Percentiles rank a stretch among this genome's conserved stretches.
phyloP scores from a whole-genome alignment of 2,329 filamentous ascomycete genomes.

The Beauveria brongniartii region DNA sequence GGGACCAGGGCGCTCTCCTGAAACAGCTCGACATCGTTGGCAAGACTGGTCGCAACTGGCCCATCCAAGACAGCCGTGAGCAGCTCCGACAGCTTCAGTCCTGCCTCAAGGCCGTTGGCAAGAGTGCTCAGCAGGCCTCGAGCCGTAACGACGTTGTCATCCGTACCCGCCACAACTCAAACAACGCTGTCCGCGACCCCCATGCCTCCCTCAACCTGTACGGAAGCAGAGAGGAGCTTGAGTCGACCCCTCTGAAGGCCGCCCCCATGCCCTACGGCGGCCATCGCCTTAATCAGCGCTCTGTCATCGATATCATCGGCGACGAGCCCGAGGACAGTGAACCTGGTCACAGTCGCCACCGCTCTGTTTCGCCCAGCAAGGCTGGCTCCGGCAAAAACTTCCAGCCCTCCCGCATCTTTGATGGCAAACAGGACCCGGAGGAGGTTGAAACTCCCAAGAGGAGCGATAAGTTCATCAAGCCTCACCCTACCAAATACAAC shows the following conservation, averaged over 20 bases:
- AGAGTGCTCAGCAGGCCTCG: conserved; percentile 23
- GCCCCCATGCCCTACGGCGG: conserved; percentile 56
- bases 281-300: conserved; percentile 55
- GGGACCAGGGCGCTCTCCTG: conserved; percentile 90
- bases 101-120: conserved; percentile 44
- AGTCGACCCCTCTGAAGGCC: conserved; percentile 36
- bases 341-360: conserved; percentile 31
- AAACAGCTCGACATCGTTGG: conserved; percentile 94
- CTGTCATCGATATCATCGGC: conserved; percentile 64
- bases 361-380: conserved; percentile 37
- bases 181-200: conserved; percentile 50
- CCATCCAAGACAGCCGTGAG: conserved; percentile 78
- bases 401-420: conserved; percentile 56
- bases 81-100: conserved; percentile 69
- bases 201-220: conserved; percentile 71
- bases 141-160: conserved; percentile 29
- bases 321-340: conserved; percentile 34
- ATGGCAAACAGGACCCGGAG: conserved; percentile 39
- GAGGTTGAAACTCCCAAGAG: conserved; percentile 35
- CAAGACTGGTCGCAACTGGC: conserved; percentile 85
- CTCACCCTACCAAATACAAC: conserved; percentile 70
- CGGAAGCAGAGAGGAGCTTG: conserved; percentile 55
- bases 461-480: conserved; percentile 44
- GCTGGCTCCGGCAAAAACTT: conserved; percentile 52
- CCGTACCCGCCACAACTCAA: conserved; percentile 44